Percentiles rank a stretch among this genome's conserved stretches.
Evolutionary conservation across 2,329 filamentous ascomycete genomes (phyloP).

Genomic region (Colletotrichum eremochloae): DNA sequence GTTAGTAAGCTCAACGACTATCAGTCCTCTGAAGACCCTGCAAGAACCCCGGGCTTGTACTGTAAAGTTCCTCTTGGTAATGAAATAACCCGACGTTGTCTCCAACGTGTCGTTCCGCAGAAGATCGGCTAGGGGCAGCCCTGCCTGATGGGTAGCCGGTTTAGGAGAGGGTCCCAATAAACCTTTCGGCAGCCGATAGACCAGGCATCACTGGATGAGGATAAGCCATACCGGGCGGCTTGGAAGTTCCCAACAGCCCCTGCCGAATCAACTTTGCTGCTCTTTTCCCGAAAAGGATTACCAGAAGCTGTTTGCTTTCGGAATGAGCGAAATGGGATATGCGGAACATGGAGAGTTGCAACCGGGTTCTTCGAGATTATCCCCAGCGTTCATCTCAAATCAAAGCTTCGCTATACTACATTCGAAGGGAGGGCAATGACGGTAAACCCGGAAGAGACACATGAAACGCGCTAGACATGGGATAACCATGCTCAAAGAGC

Average conservation of each 20-base stretch:
- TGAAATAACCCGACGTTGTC: constrained; percentile 35
- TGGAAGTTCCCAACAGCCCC: constrained; percentile 22
- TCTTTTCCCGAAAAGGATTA: constrained; percentile 39
- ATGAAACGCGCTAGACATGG: constrained; percentile 44
- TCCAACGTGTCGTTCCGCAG: constrained; percentile 29
- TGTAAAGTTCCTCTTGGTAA: constrained; percentile 26
- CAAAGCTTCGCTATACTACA: constrained; percentile 40
- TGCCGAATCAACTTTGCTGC: constrained; percentile 28
- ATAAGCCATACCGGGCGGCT: constrained; percentile 26
- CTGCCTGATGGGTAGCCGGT: constrained; percentile 7
- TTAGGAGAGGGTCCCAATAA: constrained; percentile 27
- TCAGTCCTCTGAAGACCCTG: constrained; percentile 18
- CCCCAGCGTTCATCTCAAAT: constrained; percentile 44
- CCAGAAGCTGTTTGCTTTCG: constrained; percentile 39
- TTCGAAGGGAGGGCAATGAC: constrained; percentile 21
- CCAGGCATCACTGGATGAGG: constrained; percentile 32
- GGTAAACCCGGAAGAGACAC: constrained; percentile 38
- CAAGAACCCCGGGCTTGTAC: constrained; percentile 18
- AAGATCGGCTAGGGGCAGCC: constrained; percentile 30
- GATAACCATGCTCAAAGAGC: constrained; percentile 21
- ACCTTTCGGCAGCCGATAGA: constrained; percentile 21
- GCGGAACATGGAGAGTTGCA: constrained; percentile 40
- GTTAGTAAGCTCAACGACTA: constrained; percentile 19
- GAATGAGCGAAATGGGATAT: constrained; percentile 43
- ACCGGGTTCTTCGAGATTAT: constrained; percentile 41